Base-by-base conservation (phyloP, 352 stramenopile genomes). In the Globisporangium viniferum region DNA sequence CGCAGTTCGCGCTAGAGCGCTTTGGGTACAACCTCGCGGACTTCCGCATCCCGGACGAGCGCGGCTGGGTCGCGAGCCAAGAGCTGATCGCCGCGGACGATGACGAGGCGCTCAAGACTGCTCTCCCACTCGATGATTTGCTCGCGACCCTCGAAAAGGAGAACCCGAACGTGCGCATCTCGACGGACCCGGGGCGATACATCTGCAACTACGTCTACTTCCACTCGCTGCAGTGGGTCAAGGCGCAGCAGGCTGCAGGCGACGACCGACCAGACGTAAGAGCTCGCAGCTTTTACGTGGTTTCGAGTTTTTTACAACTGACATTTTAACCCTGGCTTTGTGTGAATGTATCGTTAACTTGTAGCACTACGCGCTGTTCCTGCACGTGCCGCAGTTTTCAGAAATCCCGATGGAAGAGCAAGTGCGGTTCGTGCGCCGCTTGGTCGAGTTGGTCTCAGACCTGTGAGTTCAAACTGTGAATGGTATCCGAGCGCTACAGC, bases 181-280 rank as follows among this genome's bases (percentile, higher is more conserved):
- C 88, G 15, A 90, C 66, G 12, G 83, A 95, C 66, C 86, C 86
- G 1, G 88, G 88, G 6, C 76, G 88, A 27, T 95, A 93, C 75
- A 92, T 95, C 64, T 95, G 88, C 76, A 95, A 95, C 73, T 93
- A 80, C 67, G 86, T 93, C 18, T 95, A 92, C 79, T 95, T 84
- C 69, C 70, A 80, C 36, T 94, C 86, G 72, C 81, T 95, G 15
- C 69, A 83, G 44, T 92, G 85, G 83, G 69, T 75, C 67, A 84
- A 90, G 44, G 58, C 71, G 24, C 77, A 84, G 31, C 69, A 66
- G 22, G 62, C 49, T 64, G 78, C 80, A 55, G 69, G 68, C 12
- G 62, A 79, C 33, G 71, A 68, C 10, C 44, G 75, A 58, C 76
- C 88, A 48, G n/a, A 65, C 18, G 56, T 72, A 53, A 36, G 62